Conservation (phyloP, 768 basidiomycete genomes). For the Amanita molliuscula region DNA sequence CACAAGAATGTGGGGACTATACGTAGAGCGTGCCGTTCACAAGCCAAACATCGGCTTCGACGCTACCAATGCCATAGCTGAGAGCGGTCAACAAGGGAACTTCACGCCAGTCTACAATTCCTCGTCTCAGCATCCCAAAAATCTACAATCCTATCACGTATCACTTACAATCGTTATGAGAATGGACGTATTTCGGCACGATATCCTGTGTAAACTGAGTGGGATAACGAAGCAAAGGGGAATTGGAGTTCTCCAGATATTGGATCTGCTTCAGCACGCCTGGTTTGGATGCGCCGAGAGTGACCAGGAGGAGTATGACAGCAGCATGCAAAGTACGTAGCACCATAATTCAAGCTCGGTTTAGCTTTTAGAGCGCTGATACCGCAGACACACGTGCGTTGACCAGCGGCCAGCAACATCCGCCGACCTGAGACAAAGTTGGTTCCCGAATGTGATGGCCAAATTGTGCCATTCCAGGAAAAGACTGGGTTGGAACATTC, state of each 20-base stretch:
- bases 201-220: constrained; percentile 38
- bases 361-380: too few relatives aligned
- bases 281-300: neutral
- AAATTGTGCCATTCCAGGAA: too few relatives aligned
- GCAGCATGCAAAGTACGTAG: neutral
- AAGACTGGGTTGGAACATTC: too few relatives aligned
- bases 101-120: constrained; percentile 36
- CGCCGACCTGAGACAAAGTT: too few relatives aligned
- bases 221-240: constrained; percentile 30
- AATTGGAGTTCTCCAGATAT: constrained; percentile 22
- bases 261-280: constrained; percentile 5
- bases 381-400: too few relatives aligned
- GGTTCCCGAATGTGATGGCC: too few relatives aligned
- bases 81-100: constrained; percentile 38
- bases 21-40: constrained; percentile 34
- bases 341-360: neutral
- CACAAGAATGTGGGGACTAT: constrained; percentile 2
- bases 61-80: constrained; percentile 37
- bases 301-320: neutral
- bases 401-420: too few relatives aligned
- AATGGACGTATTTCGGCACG: constrained; percentile 39
- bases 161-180: constrained; percentile 42
- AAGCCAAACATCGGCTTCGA: constrained; percentile 45
- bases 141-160: neutral
- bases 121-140: neutral